A percentile compares a stretch with the other conserved stretches of the same genome.
These are phyloP conservation scores for Phyllosticta citribraziliensis DNA, from an alignment of 2,329 filamentous ascomycete species.

Conservation along the genomic window DNA sequence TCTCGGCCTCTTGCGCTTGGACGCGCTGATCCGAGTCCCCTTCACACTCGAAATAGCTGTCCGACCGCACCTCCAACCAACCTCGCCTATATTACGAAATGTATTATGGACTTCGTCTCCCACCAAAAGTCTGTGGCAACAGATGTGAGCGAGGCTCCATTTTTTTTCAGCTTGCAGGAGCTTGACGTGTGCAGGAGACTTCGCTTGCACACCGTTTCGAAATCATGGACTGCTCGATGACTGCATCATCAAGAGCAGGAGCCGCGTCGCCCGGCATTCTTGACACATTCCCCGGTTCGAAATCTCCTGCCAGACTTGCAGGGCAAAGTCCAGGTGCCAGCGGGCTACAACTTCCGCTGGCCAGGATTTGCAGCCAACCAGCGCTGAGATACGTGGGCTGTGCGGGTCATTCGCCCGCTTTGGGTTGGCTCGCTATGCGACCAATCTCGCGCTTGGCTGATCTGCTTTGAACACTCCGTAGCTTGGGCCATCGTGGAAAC, in stretches of 20 bases:
- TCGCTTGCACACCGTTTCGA: not conserved
- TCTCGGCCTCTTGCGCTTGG: not conserved
- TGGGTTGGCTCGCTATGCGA: not conserved
- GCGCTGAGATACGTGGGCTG: not conserved
- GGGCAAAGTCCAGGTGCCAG: not conserved
- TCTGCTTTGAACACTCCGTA: not conserved
- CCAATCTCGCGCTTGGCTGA: not conserved
- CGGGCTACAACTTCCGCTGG: not conserved
- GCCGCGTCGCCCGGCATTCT: not conserved
- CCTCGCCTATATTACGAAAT: not conserved
- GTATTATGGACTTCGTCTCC: not conserved
- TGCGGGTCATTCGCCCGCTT: not conserved
- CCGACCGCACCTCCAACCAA: not conserved
- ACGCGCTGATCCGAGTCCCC: not conserved
- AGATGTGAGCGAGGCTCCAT: not conserved
- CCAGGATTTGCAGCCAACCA: not conserved
- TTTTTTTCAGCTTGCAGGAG: not conserved
- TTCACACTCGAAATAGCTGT: not conserved
- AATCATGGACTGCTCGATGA: not conserved
- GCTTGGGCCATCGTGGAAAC: not conserved
- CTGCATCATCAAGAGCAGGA: not conserved
- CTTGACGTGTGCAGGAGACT: not conserved
- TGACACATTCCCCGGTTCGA: not conserved
- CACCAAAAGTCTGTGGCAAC: not conserved
- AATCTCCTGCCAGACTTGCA: not conserved